Evolutionary conservation across 306 rosid species (phyloP).

Genomic region (Adenanthera pavonina): DNA sequence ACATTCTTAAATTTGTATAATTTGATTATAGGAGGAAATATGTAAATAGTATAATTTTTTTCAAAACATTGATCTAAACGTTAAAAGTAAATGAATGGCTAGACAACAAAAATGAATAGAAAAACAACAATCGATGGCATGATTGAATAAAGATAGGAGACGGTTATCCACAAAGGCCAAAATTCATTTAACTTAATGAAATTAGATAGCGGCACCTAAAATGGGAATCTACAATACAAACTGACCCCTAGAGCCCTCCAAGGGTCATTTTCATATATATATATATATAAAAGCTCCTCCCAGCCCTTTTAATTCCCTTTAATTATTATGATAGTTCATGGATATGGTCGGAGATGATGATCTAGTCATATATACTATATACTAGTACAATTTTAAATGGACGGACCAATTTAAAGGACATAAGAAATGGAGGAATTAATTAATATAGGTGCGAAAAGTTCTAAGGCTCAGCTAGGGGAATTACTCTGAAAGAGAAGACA

Average conservation of each 20-base stretch:
- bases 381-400: too few species aligned
- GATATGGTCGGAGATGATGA: not conserved
- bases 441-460: too few species aligned
- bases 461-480: too few species aligned
- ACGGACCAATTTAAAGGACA: too few species aligned
- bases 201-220: not conserved
- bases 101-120: not conserved
- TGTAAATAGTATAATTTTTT: not conserved
- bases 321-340: not conserved
- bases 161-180: not conserved
- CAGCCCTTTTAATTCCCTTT: too few species aligned
- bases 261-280: slow-evolving; percentile 30
- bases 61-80: not conserved
- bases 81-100: not conserved
- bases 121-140: not conserved
- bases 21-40: too few species aligned
- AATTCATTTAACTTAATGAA: not conserved
- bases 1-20: too few species aligned
- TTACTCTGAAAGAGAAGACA: too few species aligned
- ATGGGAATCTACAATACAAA: slow-evolving; percentile 19
- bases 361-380: too few species aligned
- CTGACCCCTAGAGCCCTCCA: slow-evolving; percentile 37
- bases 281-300: not conserved
- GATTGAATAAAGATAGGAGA: not conserved
- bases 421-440: too few species aligned